A percentile compares a stretch with the other conserved stretches of the same genome.
Conservation (phyloP, 2,329 filamentous ascomycete species). For the Pseudogymnoascus sp. region DNA sequence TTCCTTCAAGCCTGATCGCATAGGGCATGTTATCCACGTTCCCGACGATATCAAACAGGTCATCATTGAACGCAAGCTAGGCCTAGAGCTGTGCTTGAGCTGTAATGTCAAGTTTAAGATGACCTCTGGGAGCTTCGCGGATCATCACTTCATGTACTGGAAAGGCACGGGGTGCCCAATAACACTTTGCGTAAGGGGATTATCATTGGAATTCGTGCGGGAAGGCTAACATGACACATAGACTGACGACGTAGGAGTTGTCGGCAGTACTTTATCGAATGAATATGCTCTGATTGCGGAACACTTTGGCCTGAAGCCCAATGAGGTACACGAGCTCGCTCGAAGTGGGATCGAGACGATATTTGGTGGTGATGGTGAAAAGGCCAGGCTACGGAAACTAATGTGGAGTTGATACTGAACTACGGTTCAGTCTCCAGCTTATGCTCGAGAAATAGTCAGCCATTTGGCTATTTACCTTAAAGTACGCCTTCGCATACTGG, state of each 20-base stretch:
- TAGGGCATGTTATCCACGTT: constrained; percentile 76
- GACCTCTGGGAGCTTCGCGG: constrained; percentile 54
- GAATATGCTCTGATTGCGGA: constrained; percentile 67
- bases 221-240: constrained; percentile 29
- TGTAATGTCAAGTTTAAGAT: constrained; percentile 75
- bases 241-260: constrained; percentile 81
- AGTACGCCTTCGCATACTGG: not conserved
- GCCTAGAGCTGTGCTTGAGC: constrained; percentile 69
- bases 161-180: constrained; percentile 50
- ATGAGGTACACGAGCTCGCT: constrained; percentile 47
- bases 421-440: not conserved
- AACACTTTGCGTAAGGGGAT: constrained; percentile 56
- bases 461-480: not conserved
- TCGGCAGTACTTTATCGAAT: constrained; percentile 66
- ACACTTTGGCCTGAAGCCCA: constrained; percentile 53
- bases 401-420: constrained; percentile 36
- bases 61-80: constrained; percentile 48
- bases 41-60: constrained; percentile 49
- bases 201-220: not conserved
- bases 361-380: constrained; percentile 58
- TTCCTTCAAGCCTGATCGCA: constrained; percentile 55
- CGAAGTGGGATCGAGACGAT: constrained; percentile 55
- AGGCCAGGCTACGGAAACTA: constrained; percentile 43
- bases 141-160: constrained; percentile 77
- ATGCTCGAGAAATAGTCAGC: not conserved